These are phyloP conservation scores for Magnolia kwangsiensis DNA, from an alignment of 164 flowering plant species.

Conservation along the genomic window DNA sequence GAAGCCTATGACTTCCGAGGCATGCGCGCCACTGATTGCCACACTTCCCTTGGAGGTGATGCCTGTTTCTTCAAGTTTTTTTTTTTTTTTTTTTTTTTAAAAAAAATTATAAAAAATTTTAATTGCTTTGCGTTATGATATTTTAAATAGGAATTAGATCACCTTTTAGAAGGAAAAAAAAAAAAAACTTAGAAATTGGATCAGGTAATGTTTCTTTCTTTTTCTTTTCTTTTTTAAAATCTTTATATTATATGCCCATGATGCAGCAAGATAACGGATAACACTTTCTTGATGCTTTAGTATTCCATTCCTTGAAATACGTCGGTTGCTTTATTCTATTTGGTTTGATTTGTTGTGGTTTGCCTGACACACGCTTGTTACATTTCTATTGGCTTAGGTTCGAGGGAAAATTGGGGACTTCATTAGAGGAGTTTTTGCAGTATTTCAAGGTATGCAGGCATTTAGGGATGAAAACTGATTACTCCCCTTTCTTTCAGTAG, in stretches of 20 bases:
- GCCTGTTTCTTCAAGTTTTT: neutral
- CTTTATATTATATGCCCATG: neutral
- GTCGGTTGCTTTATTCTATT: neutral
- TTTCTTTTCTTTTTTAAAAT: neutral
- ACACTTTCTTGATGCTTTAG: neutral
- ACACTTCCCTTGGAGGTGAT: constrained; percentile 88
- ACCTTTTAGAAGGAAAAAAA: too few relatives aligned
- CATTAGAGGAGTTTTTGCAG: constrained; percentile 63
- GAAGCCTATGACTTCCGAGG: constrained; percentile 51
- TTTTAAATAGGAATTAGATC: neutral
- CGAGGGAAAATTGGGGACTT: constrained; percentile 72
- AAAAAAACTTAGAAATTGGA: neutral
- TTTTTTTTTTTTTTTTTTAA: neutral
- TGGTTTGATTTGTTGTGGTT: neutral
- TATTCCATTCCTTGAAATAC: too few relatives aligned
- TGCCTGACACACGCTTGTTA: constrained; percentile 6
- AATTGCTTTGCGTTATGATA: neutral
- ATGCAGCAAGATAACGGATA: neutral
- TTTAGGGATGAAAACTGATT: neutral
- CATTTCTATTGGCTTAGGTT: constrained; percentile 35
- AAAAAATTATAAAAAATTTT: too few relatives aligned
- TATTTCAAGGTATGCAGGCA: constrained; percentile 63
- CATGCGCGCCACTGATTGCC: constrained; percentile 86
- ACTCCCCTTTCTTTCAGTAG: neutral
- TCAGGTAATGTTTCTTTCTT: neutral